phyloP scores from a whole-genome alignment of 2,329 filamentous ascomycete species.

The Aureobasidium sp. region DNA sequence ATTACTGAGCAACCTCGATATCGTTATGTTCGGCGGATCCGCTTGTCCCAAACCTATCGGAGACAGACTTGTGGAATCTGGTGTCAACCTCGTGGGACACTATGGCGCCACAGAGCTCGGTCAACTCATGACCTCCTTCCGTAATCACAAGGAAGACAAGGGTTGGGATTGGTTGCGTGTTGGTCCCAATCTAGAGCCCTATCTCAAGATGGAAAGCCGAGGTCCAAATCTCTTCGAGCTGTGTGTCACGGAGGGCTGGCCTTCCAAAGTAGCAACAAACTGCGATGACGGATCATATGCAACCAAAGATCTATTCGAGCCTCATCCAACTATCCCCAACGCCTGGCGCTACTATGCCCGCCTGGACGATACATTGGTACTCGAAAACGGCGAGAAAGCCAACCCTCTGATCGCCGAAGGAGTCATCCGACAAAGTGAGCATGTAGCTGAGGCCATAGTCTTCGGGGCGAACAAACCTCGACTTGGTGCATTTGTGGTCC shows the following conservation, averaged over 20 bases:
- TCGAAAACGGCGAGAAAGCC: slow-evolving; percentile 40
- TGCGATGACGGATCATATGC: slow-evolving; percentile 37
- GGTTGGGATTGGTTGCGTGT: slow-evolving; percentile 51
- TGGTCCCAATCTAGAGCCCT: slow-evolving; percentile 32
- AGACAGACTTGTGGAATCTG: slow-evolving; percentile 17
- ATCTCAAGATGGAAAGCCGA: slow-evolving; percentile 26
- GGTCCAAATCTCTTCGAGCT: slow-evolving; percentile 29
- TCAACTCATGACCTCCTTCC: slow-evolving; percentile 50
- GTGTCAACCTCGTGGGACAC: slow-evolving; percentile 18
- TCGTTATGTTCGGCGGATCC: slow-evolving; percentile 20
- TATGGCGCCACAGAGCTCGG: slow-evolving; percentile 47
- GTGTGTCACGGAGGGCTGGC: slow-evolving; percentile 22
- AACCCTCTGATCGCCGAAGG: slow-evolving; percentile 41
- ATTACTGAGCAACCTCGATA: slow-evolving; percentile 14
- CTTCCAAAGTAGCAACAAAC: slow-evolving; percentile 28
- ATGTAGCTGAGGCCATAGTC: slow-evolving; percentile 47
- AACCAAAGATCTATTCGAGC: slow-evolving; percentile 37
- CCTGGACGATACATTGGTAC: slow-evolving; percentile 35
- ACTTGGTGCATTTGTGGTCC: slow-evolving; percentile 47
- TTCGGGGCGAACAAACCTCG: slow-evolving; percentile 46
- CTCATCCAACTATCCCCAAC: slow-evolving; percentile 30
- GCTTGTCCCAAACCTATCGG: slow-evolving; percentile 20
- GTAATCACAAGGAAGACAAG: slow-evolving; percentile 37
- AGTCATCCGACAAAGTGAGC: slow-evolving; percentile 40
- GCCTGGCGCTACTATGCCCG: slow-evolving; percentile 36